Percentiles rank a stretch among this genome's conserved stretches.
Evolutionary conservation across 148 eudicot species (phyloP).

Genomic region (Vaccinium darrowii): DNA sequence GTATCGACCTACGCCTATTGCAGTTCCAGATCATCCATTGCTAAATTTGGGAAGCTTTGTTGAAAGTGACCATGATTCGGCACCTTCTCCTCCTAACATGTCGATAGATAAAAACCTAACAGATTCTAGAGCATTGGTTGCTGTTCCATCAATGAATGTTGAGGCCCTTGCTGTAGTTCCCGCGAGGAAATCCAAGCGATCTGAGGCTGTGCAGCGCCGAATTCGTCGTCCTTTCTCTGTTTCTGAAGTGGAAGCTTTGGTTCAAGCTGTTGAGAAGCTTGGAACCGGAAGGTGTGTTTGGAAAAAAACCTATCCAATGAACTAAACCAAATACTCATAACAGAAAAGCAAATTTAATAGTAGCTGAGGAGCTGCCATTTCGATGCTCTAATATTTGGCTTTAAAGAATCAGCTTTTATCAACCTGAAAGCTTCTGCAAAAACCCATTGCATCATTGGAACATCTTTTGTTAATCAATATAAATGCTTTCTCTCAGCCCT

Average conservation of each 20-base stretch:
- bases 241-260: conserved; percentile 89
- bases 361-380: background rate
- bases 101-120: conserved; percentile 43
- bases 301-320: background rate
- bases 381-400: background rate
- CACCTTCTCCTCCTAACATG: conserved; percentile 62
- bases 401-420: background rate
- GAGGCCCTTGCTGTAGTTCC: conserved; percentile 62
- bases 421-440: background rate
- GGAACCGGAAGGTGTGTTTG: conserved; percentile 86
- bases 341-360: background rate
- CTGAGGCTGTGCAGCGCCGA: conserved; percentile 80
- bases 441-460: background rate
- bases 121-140: conserved; percentile 61
- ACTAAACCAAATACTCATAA: background rate
- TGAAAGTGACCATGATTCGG: conserved; percentile 92
- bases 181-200: conserved; percentile 54
- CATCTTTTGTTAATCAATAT: background rate
- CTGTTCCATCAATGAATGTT: conserved; percentile 44
- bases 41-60: conserved; percentile 44
- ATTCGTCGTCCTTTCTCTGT: conserved; percentile 98
- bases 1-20: conserved; percentile 40
- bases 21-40: conserved; percentile 26
- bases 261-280: conserved; percentile 95
- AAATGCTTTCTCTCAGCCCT: conserved; percentile 1